Conservation (phyloP, 306 rosid genomes). For the Ceratonia siliqua region DNA sequence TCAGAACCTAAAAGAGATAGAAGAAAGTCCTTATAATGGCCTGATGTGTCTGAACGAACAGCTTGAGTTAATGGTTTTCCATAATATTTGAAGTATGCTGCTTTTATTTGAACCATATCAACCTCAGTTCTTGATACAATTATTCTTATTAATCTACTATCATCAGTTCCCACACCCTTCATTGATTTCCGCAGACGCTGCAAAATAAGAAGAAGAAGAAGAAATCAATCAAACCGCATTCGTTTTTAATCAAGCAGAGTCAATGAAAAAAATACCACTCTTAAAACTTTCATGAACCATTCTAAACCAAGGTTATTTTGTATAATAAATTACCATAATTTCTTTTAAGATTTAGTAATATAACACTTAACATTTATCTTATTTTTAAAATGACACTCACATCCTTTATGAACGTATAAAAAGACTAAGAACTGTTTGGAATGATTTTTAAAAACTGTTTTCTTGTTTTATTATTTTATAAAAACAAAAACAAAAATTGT, state of each 20-base stretch:
- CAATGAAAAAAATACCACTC: not conserved
- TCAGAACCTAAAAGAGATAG: slow-evolving; percentile 59
- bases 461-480: too few relatives aligned
- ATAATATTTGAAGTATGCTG: slow-evolving; percentile 53
- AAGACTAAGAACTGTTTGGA: too few relatives aligned
- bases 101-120: slow-evolving; percentile 69
- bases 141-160: slow-evolving; percentile 51
- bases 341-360: too few relatives aligned
- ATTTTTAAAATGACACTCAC: too few relatives aligned
- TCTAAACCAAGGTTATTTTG: too few relatives aligned
- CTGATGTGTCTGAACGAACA: slow-evolving; percentile 77
- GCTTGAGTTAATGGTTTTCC: slow-evolving; percentile 57
- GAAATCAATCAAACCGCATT: not conserved
- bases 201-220: not conserved
- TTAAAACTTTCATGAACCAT: too few relatives aligned
- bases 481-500: too few relatives aligned
- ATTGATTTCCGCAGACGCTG: slow-evolving; percentile 69
- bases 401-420: too few relatives aligned
- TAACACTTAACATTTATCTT: too few relatives aligned
- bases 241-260: not conserved
- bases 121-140: slow-evolving; percentile 76
- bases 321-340: too few relatives aligned
- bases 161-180: slow-evolving; percentile 83
- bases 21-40: slow-evolving; percentile 70
- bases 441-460: too few relatives aligned